Percentiles rank a stretch among this genome's conserved stretches.
phyloP scores from a whole-genome alignment of 2,329 filamentous ascomycete genomes.

The Sphaerostilbella broomeana region DNA sequence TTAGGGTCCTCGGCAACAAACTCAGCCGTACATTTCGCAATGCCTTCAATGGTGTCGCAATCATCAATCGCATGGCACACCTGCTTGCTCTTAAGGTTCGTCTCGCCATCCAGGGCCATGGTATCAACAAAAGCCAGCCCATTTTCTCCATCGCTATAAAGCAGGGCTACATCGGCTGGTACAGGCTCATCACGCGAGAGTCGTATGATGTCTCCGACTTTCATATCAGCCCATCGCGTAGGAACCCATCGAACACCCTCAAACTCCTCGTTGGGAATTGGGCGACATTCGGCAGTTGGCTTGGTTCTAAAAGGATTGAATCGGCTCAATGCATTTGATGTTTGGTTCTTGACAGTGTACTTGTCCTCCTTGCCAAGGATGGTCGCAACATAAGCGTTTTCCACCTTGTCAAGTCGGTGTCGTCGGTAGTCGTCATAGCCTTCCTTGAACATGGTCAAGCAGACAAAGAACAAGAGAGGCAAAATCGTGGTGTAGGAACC shows the following conservation, averaged over 20 bases:
- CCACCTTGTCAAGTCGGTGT: conserved; percentile 72
- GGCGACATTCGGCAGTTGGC: conserved; percentile 23
- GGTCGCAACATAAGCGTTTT: conserved; percentile 56
- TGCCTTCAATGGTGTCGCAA: conserved; percentile 48
- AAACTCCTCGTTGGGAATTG: conserved; percentile 55
- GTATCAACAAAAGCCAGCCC: conserved; percentile 78
- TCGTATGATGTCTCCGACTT: conserved; percentile 44
- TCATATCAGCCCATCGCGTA: conserved; percentile 39
- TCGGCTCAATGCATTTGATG: conserved; percentile 18
- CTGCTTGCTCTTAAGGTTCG: conserved; percentile 73
- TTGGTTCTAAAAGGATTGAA: conserved; percentile 30
- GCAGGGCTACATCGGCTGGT: conserved; percentile 74
- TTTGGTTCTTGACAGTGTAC: conserved; percentile 23
- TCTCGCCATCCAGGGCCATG: conserved; percentile 79
- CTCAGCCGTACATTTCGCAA: conserved; percentile 50
- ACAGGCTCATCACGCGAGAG: conserved; percentile 65
- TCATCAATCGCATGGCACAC: conserved; percentile 52
- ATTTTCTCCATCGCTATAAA: conserved; percentile 72
- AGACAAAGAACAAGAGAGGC: conserved; percentile 68
- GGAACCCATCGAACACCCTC: conserved; percentile 45
- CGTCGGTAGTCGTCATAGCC: conserved; percentile 79
- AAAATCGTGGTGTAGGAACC: conserved; percentile 69
- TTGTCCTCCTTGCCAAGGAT: conserved; percentile 36
- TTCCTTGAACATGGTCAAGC: conserved; percentile 76
- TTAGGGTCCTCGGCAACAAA: conserved; percentile 74